These are phyloP conservation scores for Luzula sylvatica DNA, from an alignment of 176 grass and related monocot genomes.

Conservation along the genomic window DNA sequence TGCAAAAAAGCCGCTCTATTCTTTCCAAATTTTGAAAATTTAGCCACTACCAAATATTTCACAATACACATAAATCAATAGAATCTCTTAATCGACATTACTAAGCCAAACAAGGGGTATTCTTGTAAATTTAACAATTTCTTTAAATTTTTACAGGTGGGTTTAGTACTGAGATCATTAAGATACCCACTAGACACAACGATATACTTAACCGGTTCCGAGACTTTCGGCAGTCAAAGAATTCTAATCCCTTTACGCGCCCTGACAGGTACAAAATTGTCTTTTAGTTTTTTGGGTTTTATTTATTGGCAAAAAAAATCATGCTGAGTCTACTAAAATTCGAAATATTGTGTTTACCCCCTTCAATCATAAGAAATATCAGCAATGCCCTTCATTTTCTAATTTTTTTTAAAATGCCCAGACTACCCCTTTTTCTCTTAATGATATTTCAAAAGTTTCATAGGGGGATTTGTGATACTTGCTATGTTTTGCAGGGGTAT, in stretches of 20 bases:
- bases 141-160: conserved; percentile 58
- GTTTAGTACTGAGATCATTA: conserved; percentile 81
- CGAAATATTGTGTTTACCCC: not conserved
- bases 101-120: too few species aligned
- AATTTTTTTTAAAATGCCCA: too few species aligned
- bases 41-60: too few species aligned
- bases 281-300: not conserved
- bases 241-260: conserved; percentile 72
- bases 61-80: too few species aligned
- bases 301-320: too few species aligned
- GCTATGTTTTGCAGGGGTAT: not conserved
- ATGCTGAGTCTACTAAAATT: too few species aligned
- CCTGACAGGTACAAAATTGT: conserved; percentile 63
- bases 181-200: conserved; percentile 81
- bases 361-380: too few species aligned
- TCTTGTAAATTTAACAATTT: too few species aligned
- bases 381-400: conserved; percentile 7
- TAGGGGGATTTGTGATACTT: not conserved
- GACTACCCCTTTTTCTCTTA: too few species aligned
- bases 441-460: conserved; percentile 3
- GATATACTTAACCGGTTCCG: conserved; percentile 92
- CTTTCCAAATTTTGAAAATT: too few species aligned
- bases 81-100: too few species aligned
- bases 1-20: too few species aligned
- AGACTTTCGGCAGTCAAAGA: conserved; percentile 91